Evolutionary conservation across 805 yeast genomes (phyloP).

Genomic region (Candida hungchunana): DNA sequence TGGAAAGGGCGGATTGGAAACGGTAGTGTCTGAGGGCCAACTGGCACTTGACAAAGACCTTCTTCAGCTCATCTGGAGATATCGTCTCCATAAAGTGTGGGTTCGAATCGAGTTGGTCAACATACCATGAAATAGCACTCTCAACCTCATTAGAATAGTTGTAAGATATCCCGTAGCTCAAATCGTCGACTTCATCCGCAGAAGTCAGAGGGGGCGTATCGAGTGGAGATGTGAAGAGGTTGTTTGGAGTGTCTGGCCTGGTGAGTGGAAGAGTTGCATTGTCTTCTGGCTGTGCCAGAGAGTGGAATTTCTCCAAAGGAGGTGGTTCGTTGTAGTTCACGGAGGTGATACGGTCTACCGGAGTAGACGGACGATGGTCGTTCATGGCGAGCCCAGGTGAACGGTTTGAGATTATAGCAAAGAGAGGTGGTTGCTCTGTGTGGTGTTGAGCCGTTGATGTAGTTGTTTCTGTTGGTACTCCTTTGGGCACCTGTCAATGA

Average conservation of each 20-base stretch:
- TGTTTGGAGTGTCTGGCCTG: background rate
- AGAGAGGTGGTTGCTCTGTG: too few relatives aligned
- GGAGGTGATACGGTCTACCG: conserved; percentile 5
- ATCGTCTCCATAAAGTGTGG: conserved; percentile 1
- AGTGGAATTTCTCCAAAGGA: conserved; percentile 4
- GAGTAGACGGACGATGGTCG: conserved; percentile 12
- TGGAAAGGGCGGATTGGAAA: conserved; percentile 19
- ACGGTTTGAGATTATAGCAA: too few relatives aligned
- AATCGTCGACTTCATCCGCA: conserved; percentile 3
- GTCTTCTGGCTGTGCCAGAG: background rate
- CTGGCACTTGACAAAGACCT: conserved; percentile 13
- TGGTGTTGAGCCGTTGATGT: too few relatives aligned
- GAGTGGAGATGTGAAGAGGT: conserved; percentile 5
- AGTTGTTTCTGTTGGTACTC: too few relatives aligned
- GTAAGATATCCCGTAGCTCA: conserved; percentile 5
- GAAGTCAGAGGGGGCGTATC: conserved; percentile 1
- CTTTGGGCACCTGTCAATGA: too few relatives aligned
- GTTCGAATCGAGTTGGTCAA: conserved; percentile 3
- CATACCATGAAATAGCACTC: conserved; percentile 4
- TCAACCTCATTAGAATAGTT: conserved; percentile 10
- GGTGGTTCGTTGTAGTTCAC: conserved; percentile 3
- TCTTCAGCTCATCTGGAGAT: conserved; percentile 3
- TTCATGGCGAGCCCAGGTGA: too few relatives aligned
- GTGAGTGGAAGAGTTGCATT: background rate
- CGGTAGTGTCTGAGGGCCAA: conserved; percentile 18